Evolutionary conservation across 2,329 filamentous ascomycete species (phyloP), one percentile per base, ranked within the genome.

Genomic region (Alternaria tenuissima): DNA sequence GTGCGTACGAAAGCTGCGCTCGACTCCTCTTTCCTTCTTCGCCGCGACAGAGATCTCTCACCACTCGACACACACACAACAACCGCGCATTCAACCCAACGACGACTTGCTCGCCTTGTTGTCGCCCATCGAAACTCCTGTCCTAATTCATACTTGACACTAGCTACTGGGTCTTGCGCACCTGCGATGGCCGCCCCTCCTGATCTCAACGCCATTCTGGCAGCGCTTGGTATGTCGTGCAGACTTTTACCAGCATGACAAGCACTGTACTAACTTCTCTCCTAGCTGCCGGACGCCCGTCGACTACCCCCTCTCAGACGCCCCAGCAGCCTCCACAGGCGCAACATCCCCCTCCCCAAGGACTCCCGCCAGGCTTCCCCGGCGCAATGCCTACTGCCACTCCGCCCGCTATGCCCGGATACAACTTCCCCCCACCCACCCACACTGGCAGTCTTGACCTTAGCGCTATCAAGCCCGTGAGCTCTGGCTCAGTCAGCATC

Each of bases 401-500:
- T 71, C 76, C 79, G 44, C 81, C 82, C 48, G 74, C 72, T 38
- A 73, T 78, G 8, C 71, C 79, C 34, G 77, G 78, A 58, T 87
- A 84, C 70, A 76, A 79, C 30, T 81, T 90, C 30, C 90, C 91
- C 3, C 88, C 89, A 67, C 91, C 91, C 3, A 87, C 89, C 6
- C 86, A 85, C 57, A 91, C 90, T 60, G 92, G 92, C 52, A 93
- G 87, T 69, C 83, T 96, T 64, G 92, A 96, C 74, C 80, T 96
- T 53, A 94, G 90, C 79, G 85, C 87, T 56, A 92, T 95, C 74
- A 91, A 91, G 71, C 92, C 93, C 5, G 86, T 90, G 56, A 92
- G 86, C 75, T 91, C 91, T 30, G 93, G 93, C 59, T 92, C 90
- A 20, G 89, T 96, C 69, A 94, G 89, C 78, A 89, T 96, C 65